Conservation (phyloP, 345 rosid species). For the Salix udensis region DNA sequence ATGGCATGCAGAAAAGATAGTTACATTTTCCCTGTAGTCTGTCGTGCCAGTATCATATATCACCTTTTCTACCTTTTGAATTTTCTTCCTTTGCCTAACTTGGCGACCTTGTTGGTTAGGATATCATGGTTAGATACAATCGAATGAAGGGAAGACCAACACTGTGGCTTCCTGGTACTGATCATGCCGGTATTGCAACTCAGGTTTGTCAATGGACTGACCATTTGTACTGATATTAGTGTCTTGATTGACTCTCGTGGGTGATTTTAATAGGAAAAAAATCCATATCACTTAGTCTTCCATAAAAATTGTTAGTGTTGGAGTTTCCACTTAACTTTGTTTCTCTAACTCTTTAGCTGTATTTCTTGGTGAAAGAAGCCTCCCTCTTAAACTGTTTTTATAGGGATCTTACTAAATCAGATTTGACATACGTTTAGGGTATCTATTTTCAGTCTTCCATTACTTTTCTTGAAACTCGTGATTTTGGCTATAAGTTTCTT, state of each 20-base stretch:
- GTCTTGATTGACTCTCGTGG: neutral
- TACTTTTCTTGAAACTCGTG: neutral
- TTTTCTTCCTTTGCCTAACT: slow-evolving; percentile 15
- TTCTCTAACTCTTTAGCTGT: neutral
- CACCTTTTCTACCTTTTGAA: slow-evolving; percentile 1
- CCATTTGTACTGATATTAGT: slow-evolving; percentile 8
- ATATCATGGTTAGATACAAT: slow-evolving; percentile 82
- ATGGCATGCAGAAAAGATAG: neutral
- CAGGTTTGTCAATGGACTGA: slow-evolving; percentile 52
- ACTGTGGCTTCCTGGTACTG: slow-evolving; percentile 97
- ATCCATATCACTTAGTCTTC: neutral
- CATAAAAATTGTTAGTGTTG: neutral
- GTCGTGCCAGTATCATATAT: neutral
- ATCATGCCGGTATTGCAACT: slow-evolving; percentile 98
- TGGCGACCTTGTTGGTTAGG: slow-evolving; percentile 39
- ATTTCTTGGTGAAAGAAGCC: neutral
- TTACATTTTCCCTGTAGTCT: neutral
- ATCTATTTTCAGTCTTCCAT: neutral
- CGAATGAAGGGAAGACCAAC: slow-evolving; percentile 96
- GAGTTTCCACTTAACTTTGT: neutral
- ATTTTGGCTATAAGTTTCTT: slow-evolving; percentile 8
- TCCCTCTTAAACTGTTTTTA: neutral
- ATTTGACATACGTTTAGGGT: neutral
- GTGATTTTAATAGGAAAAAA: neutral
- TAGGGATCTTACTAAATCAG: neutral